Base-by-base conservation (phyloP, 164 flowering plant species). In the Brasenia schreberi region DNA sequence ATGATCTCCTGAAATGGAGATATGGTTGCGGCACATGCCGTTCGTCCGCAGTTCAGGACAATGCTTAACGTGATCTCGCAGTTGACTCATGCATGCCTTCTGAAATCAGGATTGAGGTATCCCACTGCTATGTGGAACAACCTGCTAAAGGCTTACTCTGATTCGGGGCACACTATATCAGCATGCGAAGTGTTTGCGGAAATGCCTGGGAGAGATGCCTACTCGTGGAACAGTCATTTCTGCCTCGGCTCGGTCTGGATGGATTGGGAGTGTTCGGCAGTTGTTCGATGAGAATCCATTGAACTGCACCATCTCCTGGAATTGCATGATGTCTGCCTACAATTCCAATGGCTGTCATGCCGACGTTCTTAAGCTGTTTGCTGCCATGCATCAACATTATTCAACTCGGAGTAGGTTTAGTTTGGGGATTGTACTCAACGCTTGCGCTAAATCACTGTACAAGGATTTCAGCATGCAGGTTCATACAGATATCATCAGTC, bases 271-370 rank as follows among this genome's bases (percentile, higher is more conserved):
- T 70, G 96, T 81, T 59, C 76, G 85, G 0, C 76, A 60, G 19
- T 82, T 90, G 64, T 90, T 90, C 67, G 80, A 90, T 61, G 63
- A 68, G 58, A 66, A 79, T 19, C 59, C 63, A 6, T 76, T 77
- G 7, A 66, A 73, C 70, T 77, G 76, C 53, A 71, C 77, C 63
- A 87, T 77, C 19, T 77, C 83, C 64, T 88, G 86, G 89, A 90
- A 86, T 76, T 90, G 94, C 43, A 86, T 90, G 95, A 79, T 90
- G 62, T 72, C 90, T 69, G 93, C 93, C 59, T 89, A 80, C 75
- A 74, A 85, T 1, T 84, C 78, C 62, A 83, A 83, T 60, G 87
- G 81, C 18, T 66, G 70, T 60, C 79, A 84, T 61, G 75, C 76
- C 42, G 76, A 89, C 17, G 96, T 90, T 4, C 70, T 87, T 68